These are phyloP conservation scores for Trichoderma gamsii DNA, from an alignment of 495 filamentous ascomycete genomes.

Conservation along the genomic window DNA sequence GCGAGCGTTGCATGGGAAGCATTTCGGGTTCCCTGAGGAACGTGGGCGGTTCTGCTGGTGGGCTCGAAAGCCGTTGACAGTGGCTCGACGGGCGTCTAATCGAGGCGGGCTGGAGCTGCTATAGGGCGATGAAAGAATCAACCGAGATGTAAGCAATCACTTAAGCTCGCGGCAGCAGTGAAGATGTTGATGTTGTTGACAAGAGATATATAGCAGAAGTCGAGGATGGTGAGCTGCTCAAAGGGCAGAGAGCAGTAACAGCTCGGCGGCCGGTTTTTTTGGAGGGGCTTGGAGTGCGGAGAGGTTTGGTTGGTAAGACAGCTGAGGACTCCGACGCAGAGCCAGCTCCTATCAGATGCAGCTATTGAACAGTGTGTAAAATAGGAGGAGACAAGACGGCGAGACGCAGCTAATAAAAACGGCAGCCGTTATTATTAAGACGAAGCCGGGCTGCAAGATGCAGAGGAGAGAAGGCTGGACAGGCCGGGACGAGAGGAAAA, in stretches of 20 bases:
- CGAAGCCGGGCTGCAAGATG: neutral
- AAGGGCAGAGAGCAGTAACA: neutral
- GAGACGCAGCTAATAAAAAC: neutral
- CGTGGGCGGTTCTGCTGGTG: constrained; percentile 18
- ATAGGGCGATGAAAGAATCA: neutral
- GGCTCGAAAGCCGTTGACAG: constrained; percentile 8
- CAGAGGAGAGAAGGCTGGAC: constrained; percentile 9
- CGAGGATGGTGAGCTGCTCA: neutral
- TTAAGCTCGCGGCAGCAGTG: neutral
- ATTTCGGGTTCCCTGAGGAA: constrained; percentile 37
- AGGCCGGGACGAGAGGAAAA: neutral
- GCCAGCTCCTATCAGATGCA: constrained; percentile 12
- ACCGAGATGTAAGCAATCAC: neutral
- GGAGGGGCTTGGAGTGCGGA: constrained; percentile 8
- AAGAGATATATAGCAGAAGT: neutral
- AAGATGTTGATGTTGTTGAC: neutral
- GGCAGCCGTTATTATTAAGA: neutral
- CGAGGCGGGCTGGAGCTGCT: neutral
- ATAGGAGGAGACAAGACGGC: neutral
- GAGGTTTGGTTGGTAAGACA: neutral
- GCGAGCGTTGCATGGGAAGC: constrained; percentile 51
- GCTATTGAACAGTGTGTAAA: neutral
- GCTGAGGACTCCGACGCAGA: constrained; percentile 3
- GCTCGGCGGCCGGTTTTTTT: constrained; percentile 4
- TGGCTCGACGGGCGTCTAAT: neutral